These are phyloP conservation scores for Soucietia sequanensis DNA, from an alignment of 805 yeast species.

Conservation along the genomic window DNA sequence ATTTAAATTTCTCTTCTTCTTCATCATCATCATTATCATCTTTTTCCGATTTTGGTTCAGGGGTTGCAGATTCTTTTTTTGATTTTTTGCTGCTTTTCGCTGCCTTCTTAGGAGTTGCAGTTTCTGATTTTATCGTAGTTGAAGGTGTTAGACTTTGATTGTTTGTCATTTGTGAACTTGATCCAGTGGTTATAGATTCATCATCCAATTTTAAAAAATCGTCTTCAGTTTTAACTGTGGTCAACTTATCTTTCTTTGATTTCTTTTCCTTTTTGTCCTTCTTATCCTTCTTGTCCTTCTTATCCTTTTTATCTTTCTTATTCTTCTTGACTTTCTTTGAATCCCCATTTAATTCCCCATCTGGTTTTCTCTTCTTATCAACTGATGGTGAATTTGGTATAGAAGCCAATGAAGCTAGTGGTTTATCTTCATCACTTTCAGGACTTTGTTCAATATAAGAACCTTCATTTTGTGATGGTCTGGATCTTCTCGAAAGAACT, in stretches of 20 bases:
- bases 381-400: too few relatives aligned
- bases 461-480: constrained; percentile 5
- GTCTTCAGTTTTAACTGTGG: neutral
- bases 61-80: neutral
- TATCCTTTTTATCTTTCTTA: neutral
- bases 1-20: constrained; percentile 60
- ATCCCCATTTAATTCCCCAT: too few relatives aligned
- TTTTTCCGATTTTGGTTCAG: constrained; percentile 2
- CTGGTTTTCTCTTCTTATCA: neutral
- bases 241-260: neutral
- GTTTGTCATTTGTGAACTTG: too few relatives aligned
- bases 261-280: neutral
- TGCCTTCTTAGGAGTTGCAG: neutral
- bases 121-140: constrained; percentile 1
- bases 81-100: neutral
- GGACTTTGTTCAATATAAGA: neutral
- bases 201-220: neutral
- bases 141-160: neutral
- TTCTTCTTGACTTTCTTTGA: neutral
- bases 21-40: constrained; percentile 14
- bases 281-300: neutral
- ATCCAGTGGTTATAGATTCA: too few relatives aligned
- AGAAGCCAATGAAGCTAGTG: constrained; percentile 9
- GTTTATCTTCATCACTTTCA: constrained; percentile 12
- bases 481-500: constrained; percentile 15